Conservation (phyloP, 129 eudicot species). For the Dittrichia graveolens region DNA sequence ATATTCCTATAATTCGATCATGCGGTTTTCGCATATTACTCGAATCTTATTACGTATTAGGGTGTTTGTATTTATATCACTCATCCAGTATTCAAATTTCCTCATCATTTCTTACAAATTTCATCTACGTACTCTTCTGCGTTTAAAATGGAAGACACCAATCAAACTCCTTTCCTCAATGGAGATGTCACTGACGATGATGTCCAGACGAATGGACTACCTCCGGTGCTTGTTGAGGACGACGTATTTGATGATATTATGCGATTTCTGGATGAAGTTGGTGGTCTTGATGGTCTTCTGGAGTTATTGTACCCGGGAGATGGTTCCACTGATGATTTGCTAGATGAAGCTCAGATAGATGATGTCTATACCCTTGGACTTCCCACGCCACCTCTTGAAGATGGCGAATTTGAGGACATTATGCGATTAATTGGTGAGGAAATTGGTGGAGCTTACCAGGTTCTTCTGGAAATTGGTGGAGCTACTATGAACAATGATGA, state of each 20-base stretch:
- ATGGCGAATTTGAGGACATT: too few species aligned
- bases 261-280: background rate
- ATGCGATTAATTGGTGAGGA: too few species aligned
- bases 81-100: background rate
- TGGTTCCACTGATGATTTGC: too few species aligned
- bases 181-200: background rate
- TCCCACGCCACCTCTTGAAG: too few species aligned
- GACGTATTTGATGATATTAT: background rate
- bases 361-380: too few species aligned
- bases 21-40: background rate
- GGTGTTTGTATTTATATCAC: background rate
- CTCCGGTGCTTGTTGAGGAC: background rate
- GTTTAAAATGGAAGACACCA: constrained; percentile 3
- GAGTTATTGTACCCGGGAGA: too few species aligned
- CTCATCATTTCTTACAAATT: background rate
- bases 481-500: background rate
- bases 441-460: too few species aligned
- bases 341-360: too few species aligned
- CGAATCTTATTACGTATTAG: background rate
- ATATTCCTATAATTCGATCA: background rate
- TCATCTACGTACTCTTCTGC: background rate
- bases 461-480: too few species aligned
- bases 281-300: background rate
- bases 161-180: background rate
- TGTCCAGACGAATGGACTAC: too few species aligned